phyloP scores from a whole-genome alignment of 352 stramenopile species.

The Globisporangium apiculatum region DNA sequence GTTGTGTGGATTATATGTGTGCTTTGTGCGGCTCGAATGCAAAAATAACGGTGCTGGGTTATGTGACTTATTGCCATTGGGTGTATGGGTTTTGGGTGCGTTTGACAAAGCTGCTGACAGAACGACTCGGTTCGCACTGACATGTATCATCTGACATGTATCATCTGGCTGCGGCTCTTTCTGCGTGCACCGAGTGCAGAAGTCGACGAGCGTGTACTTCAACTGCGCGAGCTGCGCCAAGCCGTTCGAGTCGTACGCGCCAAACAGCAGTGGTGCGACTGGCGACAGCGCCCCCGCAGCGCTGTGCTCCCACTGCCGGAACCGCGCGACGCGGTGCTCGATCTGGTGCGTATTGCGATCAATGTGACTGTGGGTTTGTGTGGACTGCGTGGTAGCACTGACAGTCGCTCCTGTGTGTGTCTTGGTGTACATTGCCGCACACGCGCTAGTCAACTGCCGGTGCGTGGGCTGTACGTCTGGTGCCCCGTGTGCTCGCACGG shows the following conservation, averaged over 20 bases:
- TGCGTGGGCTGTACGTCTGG: slow-evolving; percentile 87
- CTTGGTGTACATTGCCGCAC: slow-evolving; percentile 12
- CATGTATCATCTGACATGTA: no score
- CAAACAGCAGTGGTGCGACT: slow-evolving; percentile 8
- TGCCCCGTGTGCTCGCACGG: slow-evolving; percentile 89
- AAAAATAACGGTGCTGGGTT: no score
- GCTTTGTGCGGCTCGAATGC: no score
- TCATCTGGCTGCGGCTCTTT: slow-evolving; percentile 5
- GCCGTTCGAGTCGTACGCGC: slow-evolving; percentile 45
- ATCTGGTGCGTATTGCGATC: slow-evolving; percentile 53
- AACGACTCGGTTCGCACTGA: no score
- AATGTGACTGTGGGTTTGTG: background rate
- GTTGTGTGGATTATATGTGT: no score
- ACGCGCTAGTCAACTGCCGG: slow-evolving; percentile 49
- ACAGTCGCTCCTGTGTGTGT: background rate
- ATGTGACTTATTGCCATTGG: no score
- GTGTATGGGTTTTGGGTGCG: no score
- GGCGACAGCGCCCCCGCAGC: slow-evolving; percentile 21
- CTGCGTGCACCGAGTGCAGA: slow-evolving; percentile 24
- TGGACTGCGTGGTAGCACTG: background rate
- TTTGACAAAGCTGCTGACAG: no score
- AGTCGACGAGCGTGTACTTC: slow-evolving; percentile 84
- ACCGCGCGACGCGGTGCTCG: slow-evolving; percentile 71
- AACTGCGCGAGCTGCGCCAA: slow-evolving; percentile 78
- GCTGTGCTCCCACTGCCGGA: slow-evolving; percentile 67